These are phyloP conservation scores for Ambrosia hybrid DNA, from an alignment of 140 eudicot species.

Conservation along the genomic window DNA sequence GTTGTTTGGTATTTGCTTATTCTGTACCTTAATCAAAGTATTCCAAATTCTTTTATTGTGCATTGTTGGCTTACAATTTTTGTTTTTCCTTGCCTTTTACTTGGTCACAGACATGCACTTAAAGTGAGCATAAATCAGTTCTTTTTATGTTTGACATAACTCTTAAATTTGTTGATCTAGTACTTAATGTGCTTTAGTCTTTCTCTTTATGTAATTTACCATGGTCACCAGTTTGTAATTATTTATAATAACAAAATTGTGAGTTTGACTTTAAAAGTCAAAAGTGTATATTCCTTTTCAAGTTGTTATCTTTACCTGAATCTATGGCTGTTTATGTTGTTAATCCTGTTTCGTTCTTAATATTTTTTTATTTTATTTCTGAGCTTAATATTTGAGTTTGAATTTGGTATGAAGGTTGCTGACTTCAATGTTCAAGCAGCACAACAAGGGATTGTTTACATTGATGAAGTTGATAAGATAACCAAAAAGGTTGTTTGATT, in stretches of 20 bases:
- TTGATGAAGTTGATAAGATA: conserved; percentile 96
- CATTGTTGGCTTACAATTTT: too few relatives aligned
- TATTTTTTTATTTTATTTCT: not conserved
- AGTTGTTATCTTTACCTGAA: not conserved
- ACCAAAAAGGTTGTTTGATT: conserved; percentile 65
- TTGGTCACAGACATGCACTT: too few relatives aligned
- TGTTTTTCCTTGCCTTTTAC: too few relatives aligned
- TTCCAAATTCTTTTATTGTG: not conserved
- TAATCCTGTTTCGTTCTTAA: not conserved
- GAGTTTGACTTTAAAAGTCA: conserved; percentile 1
- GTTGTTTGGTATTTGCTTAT: not conserved
- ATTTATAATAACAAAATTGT: not conserved
- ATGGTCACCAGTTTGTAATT: not conserved
- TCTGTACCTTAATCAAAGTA: not conserved
- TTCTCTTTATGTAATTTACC: not conserved
- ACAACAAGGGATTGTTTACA: conserved; percentile 92
- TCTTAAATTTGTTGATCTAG: too few relatives aligned
- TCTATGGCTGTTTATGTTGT: not conserved
- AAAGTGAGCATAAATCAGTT: too few relatives aligned
- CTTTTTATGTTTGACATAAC: too few relatives aligned
- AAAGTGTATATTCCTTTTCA: not conserved
- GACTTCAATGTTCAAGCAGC: conserved; percentile 94
- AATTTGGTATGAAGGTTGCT: conserved; percentile 59
- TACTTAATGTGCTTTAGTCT: too few relatives aligned
- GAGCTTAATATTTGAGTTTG: conserved; percentile 4